These are phyloP conservation scores for Malus orientalis DNA, from an alignment of 306 rosid species.

Conservation along the genomic window DNA sequence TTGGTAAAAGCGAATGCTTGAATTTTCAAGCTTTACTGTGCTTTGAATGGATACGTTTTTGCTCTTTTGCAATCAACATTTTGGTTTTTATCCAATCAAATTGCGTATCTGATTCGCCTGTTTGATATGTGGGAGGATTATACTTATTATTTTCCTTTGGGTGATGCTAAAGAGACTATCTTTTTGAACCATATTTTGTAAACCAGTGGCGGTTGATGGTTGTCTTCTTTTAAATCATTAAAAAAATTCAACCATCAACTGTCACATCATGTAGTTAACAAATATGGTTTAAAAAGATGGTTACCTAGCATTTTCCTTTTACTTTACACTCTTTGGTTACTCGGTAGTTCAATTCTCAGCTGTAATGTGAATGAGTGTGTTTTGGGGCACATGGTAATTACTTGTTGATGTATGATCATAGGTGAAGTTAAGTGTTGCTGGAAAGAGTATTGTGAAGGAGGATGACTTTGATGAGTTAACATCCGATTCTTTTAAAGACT, in stretches of 20 bases:
- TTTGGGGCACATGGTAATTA: neutral
- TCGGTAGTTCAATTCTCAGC: neutral
- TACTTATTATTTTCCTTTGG: neutral
- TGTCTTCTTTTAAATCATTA: too few species aligned
- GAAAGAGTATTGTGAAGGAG: slow-evolving; percentile 81
- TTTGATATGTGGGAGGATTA: neutral
- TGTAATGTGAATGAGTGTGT: neutral
- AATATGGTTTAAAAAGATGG: too few species aligned
- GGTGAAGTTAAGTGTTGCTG: slow-evolving; percentile 87
- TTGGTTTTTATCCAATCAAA: neutral
- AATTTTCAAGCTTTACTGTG: neutral
- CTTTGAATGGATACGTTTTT: neutral
- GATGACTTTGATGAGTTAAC: slow-evolving; percentile 87
- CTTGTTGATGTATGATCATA: slow-evolving; percentile 26
- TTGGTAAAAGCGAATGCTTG: neutral
- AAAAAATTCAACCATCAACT: too few species aligned
- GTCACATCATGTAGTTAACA: too few species aligned
- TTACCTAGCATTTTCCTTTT: neutral
- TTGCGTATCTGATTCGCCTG: neutral
- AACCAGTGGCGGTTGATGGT: too few species aligned
- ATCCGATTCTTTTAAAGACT: slow-evolving; percentile 73
- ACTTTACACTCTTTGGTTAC: neutral
- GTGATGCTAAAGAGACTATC: too few species aligned
- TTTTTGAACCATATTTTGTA: too few species aligned
- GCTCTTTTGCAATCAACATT: neutral